These are phyloP conservation scores for Blastobotrys attinorum DNA, from an alignment of 805 yeast genomes.

Conservation along the genomic window DNA sequence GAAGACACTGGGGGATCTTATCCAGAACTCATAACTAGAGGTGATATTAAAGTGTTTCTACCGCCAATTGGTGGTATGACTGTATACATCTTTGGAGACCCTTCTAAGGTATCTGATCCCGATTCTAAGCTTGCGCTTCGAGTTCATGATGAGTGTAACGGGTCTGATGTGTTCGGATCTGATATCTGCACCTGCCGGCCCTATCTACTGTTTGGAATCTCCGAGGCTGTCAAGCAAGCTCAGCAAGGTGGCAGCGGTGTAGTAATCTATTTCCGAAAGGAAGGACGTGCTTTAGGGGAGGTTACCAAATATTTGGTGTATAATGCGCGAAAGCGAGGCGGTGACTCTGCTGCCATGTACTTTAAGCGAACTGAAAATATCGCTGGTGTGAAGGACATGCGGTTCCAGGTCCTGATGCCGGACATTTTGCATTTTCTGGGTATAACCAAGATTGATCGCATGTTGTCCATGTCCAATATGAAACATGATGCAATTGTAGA, in stretches of 20 bases:
- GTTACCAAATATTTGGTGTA: constrained; percentile 63
- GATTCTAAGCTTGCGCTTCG: constrained; percentile 46
- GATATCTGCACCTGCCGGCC: constrained; percentile 69
- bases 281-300: constrained; percentile 64
- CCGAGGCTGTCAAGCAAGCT: constrained; percentile 62
- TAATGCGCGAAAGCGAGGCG: constrained; percentile 62
- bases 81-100: constrained; percentile 59
- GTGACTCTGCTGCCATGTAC: constrained; percentile 60
- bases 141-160: constrained; percentile 63
- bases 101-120: constrained; percentile 45
- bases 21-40: constrained; percentile 60
- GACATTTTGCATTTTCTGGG: constrained; percentile 62
- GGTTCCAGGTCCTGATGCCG: constrained; percentile 67
- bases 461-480: constrained; percentile 69
- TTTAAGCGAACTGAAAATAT: constrained; percentile 63
- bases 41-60: constrained; percentile 55
- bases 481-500: constrained; percentile 61
- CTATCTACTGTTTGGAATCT: constrained; percentile 55
- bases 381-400: constrained; percentile 67
- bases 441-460: constrained; percentile 52
- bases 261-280: constrained; percentile 59
- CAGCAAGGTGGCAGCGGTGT: constrained; percentile 59
- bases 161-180: constrained; percentile 61
- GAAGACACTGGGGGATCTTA: constrained; percentile 68
- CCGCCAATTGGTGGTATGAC: constrained; percentile 68